These are phyloP conservation scores for Metarhizium sp. DNA, from an alignment of 2,329 filamentous ascomycete species.

Conservation along the genomic window DNA sequence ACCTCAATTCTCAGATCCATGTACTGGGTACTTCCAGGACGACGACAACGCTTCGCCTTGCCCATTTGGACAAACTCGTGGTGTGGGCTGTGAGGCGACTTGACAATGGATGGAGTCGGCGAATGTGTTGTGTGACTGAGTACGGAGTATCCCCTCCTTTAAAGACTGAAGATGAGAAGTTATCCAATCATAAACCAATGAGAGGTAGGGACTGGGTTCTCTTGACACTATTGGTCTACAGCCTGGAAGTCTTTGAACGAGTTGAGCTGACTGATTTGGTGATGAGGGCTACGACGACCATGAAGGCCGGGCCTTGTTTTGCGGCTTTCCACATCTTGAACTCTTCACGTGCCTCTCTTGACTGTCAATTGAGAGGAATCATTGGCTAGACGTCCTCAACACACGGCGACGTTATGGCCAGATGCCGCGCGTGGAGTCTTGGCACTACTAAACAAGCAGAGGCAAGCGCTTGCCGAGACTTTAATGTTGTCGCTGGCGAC, in stretches of 20 bases:
- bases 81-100: neutral
- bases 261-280: neutral
- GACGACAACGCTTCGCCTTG: neutral
- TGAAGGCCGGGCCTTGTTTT: neutral
- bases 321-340: neutral
- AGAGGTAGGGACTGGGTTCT: neutral
- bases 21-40: conserved; percentile 18
- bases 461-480: neutral
- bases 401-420: too few relatives aligned
- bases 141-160: neutral
- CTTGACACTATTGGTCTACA: neutral
- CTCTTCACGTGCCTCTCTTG: neutral
- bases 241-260: too few relatives aligned
- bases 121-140: neutral
- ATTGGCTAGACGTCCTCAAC: neutral
- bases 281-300: neutral
- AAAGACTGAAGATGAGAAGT: neutral
- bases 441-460: neutral
- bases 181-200: neutral
- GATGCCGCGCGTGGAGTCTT: neutral
- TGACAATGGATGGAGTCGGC: neutral
- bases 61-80: neutral
- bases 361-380: neutral
- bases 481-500: too few relatives aligned
- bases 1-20: conserved; percentile 16